Percentiles rank a stretch among this genome's conserved stretches.
Evolutionary conservation across 495 filamentous ascomycete species (phyloP).

Genomic region (Penicillium bovifimosum): DNA sequence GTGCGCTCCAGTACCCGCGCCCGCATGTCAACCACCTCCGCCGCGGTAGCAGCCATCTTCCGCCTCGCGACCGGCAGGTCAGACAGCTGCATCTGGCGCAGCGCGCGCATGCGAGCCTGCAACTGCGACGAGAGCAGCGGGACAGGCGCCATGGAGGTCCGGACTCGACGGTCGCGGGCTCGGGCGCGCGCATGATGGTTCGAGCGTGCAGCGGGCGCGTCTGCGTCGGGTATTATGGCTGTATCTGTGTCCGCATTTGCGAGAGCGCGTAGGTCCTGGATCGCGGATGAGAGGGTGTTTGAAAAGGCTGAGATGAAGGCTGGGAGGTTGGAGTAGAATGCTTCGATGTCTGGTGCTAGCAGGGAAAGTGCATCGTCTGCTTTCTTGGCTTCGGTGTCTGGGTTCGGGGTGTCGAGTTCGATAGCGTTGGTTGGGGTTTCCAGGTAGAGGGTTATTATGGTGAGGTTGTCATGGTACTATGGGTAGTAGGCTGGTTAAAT

Average conservation of each 20-base stretch:
- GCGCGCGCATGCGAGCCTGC: constrained; percentile 16
- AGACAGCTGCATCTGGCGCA: constrained; percentile 29
- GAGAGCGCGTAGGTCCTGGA: constrained; percentile 27
- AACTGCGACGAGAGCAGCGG: constrained; percentile 26
- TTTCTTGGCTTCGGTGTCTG: constrained; percentile 9
- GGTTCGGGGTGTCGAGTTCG: constrained; percentile 14
- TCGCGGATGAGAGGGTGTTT: constrained; percentile 17
- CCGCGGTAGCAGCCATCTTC: constrained; percentile 35
- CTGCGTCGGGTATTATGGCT: background rate
- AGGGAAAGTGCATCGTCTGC: constrained; percentile 28
- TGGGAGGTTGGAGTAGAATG: constrained; percentile 34
- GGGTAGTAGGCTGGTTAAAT: background rate
- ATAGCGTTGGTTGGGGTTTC: constrained; percentile 27
- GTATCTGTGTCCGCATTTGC: background rate
- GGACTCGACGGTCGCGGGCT: constrained; percentile 25
- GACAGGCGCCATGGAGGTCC: constrained; percentile 21
- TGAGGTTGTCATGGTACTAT: constrained; percentile 34
- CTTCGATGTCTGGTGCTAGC: constrained; percentile 32
- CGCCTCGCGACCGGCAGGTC: constrained; percentile 31
- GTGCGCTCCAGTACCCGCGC: constrained; percentile 36
- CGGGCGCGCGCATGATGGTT: constrained; percentile 22
- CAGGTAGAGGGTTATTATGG: constrained; percentile 36
- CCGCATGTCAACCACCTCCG: constrained; percentile 29
- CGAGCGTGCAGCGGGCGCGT: background rate
- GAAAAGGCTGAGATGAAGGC: constrained; percentile 25